Evolutionary conservation across 768 basidiomycete genomes (phyloP), one percentile per base, ranked within the genome.

Genomic region (Panaeolus papilionaceus): DNA sequence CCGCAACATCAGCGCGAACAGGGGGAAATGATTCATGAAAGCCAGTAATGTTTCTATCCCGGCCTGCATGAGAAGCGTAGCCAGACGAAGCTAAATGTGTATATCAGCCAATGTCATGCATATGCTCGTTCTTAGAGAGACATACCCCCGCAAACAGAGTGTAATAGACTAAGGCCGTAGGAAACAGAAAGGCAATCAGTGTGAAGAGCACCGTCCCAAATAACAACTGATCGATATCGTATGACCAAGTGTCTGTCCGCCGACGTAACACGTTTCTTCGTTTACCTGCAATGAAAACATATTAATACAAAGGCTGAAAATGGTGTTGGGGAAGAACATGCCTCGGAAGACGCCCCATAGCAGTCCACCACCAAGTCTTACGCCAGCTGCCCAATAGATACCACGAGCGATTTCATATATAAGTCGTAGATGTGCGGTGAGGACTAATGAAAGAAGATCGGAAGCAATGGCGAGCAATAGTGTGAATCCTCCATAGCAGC

Each of bases 291-390:
- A 54, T 14, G 61, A 8, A n/a, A 7, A 23, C 40, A 12, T 2
- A 44, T 44, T 44, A 44, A 44, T 44, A 44, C 16, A 4, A 18
- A 44, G 16, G 3, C 42, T 6, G 16, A 45, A 12, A 14, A 12
- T 26, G n/a, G 20, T 20, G 8, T 66, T 6, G 5, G 26, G 23
- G 49, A 16, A 33, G 63, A 54, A 68, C 71, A 58, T 64, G 92
- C 96, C 97, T 79, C 95, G 84, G 76, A 98, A 98, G 23, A 98
- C 84, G 73, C 94, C 94, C 89, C 94, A 97, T 38, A 98, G 63
- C 38, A 78, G 0, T 89, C 92, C 40, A 85, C 86, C 20, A 86
- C 82, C 28, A 84, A 85, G 28, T 80, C 80, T 49, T 91, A 81
- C 71, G 88, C 87, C 68, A 82, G 86, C 61, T 81, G 83, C 71